These are phyloP conservation scores for Vaccinium myrtillus DNA, from an alignment of 148 eudicot species.

Conservation along the genomic window DNA sequence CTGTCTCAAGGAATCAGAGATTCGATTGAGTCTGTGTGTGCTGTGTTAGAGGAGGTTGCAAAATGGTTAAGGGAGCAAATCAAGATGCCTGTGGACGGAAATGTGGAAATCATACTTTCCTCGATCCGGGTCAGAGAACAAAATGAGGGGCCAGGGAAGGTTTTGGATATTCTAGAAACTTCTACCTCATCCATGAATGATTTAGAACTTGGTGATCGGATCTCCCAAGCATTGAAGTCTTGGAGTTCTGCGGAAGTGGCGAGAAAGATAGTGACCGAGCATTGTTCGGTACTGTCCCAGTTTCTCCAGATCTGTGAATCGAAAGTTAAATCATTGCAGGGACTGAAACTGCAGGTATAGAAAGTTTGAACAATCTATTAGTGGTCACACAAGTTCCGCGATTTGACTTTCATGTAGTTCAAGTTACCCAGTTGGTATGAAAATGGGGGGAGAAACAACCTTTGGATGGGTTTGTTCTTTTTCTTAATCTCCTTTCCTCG, in stretches of 20 bases:
- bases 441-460: not conserved
- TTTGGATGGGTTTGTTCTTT: not conserved
- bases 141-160: conserved; percentile 67
- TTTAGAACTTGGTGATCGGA: conserved; percentile 61
- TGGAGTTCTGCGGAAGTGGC: conserved; percentile 71
- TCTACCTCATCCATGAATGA: conserved; percentile 33
- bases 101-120: conserved; percentile 47
- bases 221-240: conserved; percentile 52
- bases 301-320: conserved; percentile 70
- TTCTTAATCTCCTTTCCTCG: not conserved
- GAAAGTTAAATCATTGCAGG: conserved; percentile 53
- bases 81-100: conserved; percentile 39
- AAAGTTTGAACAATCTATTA: not conserved
- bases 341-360: conserved; percentile 50
- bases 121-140: conserved; percentile 29
- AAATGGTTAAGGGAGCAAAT: conserved; percentile 66
- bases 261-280: conserved; percentile 55
- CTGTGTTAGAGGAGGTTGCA: conserved; percentile 49
- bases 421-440: not conserved
- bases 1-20: conserved; percentile 47
- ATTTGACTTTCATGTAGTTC: not conserved
- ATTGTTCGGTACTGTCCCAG: conserved; percentile 42
- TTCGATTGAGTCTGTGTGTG: conserved; percentile 49
- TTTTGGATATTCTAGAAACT: conserved; percentile 42
- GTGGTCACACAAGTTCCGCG: not conserved